Conservation (phyloP, 345 rosid genomes). For the Noccaea bulbosa region DNA sequence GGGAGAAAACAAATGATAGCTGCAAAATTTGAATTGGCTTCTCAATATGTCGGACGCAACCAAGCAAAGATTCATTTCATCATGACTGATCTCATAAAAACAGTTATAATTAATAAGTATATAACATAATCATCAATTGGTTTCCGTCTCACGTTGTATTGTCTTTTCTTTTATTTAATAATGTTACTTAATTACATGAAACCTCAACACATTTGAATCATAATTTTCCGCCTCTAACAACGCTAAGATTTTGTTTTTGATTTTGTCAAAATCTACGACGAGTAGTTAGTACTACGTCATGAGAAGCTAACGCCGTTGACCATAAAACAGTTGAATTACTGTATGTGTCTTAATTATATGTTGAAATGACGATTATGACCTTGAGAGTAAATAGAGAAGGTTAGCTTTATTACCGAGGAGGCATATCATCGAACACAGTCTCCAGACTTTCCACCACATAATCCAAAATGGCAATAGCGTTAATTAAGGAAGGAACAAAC, state of each 20-base stretch:
- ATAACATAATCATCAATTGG: constrained; percentile 32
- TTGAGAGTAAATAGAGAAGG: neutral
- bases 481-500: constrained; percentile 43
- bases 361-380: constrained; percentile 7
- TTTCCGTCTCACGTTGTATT: constrained; percentile 34
- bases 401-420: neutral
- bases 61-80: constrained; percentile 34
- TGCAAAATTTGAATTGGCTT: constrained; percentile 44
- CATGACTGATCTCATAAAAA: constrained; percentile 34
- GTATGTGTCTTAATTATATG: constrained; percentile 2
- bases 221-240: constrained; percentile 22
- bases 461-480: constrained; percentile 44
- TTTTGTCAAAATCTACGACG: constrained; percentile 21
- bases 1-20: constrained; percentile 33
- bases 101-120: neutral
- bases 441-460: constrained; percentile 38
- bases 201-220: constrained; percentile 22
- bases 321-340: neutral
- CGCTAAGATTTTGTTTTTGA: neutral
- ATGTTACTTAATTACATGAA: neutral
- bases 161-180: neutral
- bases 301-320: constrained; percentile 35
- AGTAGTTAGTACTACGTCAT: constrained; percentile 29
- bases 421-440: constrained; percentile 29
- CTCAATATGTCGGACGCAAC: constrained; percentile 40